Evolutionary conservation across 257 asterid genomes (phyloP).

Genomic region (Cynanchum wilfordii): DNA sequence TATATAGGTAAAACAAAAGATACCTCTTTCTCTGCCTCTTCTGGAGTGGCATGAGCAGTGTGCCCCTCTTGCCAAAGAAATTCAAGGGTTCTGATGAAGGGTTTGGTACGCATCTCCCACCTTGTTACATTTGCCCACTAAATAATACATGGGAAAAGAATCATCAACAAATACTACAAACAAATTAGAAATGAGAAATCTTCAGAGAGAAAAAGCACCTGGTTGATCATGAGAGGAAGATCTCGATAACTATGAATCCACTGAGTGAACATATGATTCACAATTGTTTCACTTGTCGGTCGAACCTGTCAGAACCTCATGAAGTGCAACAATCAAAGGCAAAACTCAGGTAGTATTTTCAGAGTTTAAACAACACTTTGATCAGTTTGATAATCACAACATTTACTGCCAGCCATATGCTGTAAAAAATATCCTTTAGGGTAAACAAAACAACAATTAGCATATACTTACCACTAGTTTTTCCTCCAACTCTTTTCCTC

Average conservation of each 20-base stretch:
- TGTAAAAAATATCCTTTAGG: neutral
- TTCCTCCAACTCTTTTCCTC: conserved; percentile 99
- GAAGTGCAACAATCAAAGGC: conserved; percentile 57
- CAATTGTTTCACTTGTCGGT: conserved; percentile 99
- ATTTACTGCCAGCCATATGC: neutral
- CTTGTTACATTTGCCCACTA: conserved; percentile 99
- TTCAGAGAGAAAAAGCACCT: conserved; percentile 41
- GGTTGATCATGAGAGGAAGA: conserved; percentile 98
- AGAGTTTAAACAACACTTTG: conserved; percentile 16
- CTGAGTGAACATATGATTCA: conserved; percentile 98
- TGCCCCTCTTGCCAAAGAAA: conserved; percentile 99
- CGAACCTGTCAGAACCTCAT: conserved; percentile 99
- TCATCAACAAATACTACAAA: conserved; percentile 2
- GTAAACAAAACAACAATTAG: conserved; percentile 10
- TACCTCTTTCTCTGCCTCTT: conserved; percentile 97
- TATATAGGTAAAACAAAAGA: conserved; percentile 11
- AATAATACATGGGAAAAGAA: conserved; percentile 10
- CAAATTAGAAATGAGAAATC: conserved; percentile 13
- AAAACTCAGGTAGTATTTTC: conserved; percentile 38
- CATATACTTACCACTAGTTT: conserved; percentile 84
- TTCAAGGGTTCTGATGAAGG: conserved; percentile 87
- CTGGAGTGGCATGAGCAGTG: conserved; percentile 92
- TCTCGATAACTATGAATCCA: conserved; percentile 99
- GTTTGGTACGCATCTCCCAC: conserved; percentile 99
- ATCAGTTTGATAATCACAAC: neutral